Evolutionary conservation across 768 basidiomycete species (phyloP).

Genomic region (Amanita exitialis): DNA sequence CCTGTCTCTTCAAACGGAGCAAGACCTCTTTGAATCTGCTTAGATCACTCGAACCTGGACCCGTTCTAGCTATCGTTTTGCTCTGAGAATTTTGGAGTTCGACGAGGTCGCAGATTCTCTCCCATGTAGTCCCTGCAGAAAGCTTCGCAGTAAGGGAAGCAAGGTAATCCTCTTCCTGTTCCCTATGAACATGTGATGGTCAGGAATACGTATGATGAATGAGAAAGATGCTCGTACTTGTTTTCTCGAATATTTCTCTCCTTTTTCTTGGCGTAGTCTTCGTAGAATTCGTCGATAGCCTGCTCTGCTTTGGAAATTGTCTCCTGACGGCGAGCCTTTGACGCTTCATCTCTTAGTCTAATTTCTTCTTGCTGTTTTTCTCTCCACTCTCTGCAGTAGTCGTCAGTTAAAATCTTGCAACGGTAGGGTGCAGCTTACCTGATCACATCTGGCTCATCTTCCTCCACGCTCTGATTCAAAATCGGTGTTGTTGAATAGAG

Average conservation of each 20-base stretch:
- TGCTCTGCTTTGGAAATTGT: conserved; percentile 77
- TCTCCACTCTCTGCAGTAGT: conserved; percentile 63
- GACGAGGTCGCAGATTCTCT: conserved; percentile 77
- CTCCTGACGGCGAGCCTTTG: conserved; percentile 69
- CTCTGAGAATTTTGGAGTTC: conserved; percentile 95
- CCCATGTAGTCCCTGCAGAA: conserved; percentile 90
- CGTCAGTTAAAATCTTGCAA: conserved; percentile 1
- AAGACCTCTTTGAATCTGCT: conserved; percentile 89
- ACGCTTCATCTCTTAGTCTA: conserved; percentile 69
- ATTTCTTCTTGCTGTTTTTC: conserved; percentile 82
- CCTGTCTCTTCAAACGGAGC: conserved; percentile 81
- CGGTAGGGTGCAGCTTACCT: conserved; percentile 32
- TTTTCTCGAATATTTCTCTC: conserved; percentile 88
- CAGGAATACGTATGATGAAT: neutral
- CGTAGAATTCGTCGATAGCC: conserved; percentile 85
- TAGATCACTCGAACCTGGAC: conserved; percentile 83
- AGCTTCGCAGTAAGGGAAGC: conserved; percentile 64
- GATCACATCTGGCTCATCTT: conserved; percentile 84
- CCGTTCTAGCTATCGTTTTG: conserved; percentile 86
- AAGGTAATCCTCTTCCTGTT: conserved; percentile 78
- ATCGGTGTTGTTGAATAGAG: conserved; percentile 66
- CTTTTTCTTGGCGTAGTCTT: conserved; percentile 80
- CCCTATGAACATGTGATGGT: conserved; percentile 33
- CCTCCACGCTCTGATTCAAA: conserved; percentile 52
- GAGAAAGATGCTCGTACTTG: conserved; percentile 46